phyloP scores from a whole-genome alignment of 371 early-diverging fungal genomes.

The Mortierella sp. region DNA sequence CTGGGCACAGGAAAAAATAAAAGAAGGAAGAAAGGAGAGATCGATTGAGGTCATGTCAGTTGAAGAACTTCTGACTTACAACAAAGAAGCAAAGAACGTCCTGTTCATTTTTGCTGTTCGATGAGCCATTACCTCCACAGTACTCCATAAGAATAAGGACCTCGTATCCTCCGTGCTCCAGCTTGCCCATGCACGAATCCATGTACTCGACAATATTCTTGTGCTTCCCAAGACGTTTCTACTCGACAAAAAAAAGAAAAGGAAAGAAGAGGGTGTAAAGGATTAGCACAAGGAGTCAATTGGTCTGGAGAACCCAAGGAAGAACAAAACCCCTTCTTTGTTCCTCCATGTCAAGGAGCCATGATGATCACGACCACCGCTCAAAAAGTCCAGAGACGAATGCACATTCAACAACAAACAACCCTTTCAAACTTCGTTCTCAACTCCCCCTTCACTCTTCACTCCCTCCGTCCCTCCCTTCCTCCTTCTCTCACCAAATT shows the following conservation, averaged over 20 bases:
- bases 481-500: too few relatives aligned
- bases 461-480: too few relatives aligned
- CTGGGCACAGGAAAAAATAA: constrained; percentile 47
- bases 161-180: constrained; percentile 79
- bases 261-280: not conserved
- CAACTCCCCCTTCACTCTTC: too few relatives aligned
- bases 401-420: too few relatives aligned
- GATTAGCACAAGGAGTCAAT: not conserved
- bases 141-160: constrained; percentile 93
- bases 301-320: not conserved
- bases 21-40: not conserved
- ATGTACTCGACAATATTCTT: constrained; percentile 86
- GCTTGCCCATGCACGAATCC: constrained; percentile 77
- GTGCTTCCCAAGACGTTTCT: constrained; percentile 84
- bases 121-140: constrained; percentile 75
- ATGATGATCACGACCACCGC: too few relatives aligned
- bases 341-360: not conserved
- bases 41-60: constrained; percentile 12
- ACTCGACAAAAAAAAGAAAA: not conserved
- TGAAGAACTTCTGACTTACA: not conserved
- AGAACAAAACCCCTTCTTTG: not conserved
- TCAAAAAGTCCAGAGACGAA: too few relatives aligned
- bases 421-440: too few relatives aligned
- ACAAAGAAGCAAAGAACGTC: not conserved
- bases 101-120: not conserved